phyloP scores from a whole-genome alignment of 2,329 filamentous ascomycete genomes.

The Botrytis sinoallii region DNA sequence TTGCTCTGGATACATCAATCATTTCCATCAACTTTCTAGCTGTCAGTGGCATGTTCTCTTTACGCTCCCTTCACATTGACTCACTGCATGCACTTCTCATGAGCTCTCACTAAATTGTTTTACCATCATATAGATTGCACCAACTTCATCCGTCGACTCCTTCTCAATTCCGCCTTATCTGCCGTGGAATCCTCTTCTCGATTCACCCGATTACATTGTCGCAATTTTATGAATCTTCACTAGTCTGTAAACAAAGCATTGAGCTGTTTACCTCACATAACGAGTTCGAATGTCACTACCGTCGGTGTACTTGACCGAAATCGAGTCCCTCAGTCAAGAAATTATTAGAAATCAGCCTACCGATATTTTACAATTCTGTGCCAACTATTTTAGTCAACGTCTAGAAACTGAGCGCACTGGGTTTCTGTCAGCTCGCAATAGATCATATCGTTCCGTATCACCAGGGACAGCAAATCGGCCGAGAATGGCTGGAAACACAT shows the following conservation, averaged over 20 bases:
- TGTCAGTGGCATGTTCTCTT: neutral
- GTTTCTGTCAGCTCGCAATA: slow-evolving; percentile 45
- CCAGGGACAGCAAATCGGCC: slow-evolving; percentile 36
- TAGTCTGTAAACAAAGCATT: slow-evolving; percentile 16
- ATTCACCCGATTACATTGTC: slow-evolving; percentile 3
- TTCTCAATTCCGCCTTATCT: slow-evolving; percentile 7
- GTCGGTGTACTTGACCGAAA: slow-evolving; percentile 57
- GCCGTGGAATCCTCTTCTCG: neutral
- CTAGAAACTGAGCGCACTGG: slow-evolving; percentile 62
- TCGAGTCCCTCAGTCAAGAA: slow-evolving; percentile 61
- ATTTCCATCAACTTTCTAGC: neutral
- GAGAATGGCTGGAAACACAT: slow-evolving; percentile 69
- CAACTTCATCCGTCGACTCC: neutral
- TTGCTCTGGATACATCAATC: neutral
- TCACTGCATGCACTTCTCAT: neutral
- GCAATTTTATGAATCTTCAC: slow-evolving; percentile 4
- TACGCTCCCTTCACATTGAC: neutral
- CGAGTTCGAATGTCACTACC: slow-evolving; percentile 46
- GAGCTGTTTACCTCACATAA: neutral
- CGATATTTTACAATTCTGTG: slow-evolving; percentile 68
- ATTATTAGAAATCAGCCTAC: slow-evolving; percentile 55
- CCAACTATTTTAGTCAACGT: slow-evolving; percentile 63
- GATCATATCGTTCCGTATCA: slow-evolving; percentile 35
- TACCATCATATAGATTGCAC: slow-evolving; percentile 4
- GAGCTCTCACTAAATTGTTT: slow-evolving; percentile 8